Percentiles rank a stretch among this genome's conserved stretches.
Evolutionary conservation across 345 rosid species (phyloP).

Genomic region (Physaria fendleri): DNA sequence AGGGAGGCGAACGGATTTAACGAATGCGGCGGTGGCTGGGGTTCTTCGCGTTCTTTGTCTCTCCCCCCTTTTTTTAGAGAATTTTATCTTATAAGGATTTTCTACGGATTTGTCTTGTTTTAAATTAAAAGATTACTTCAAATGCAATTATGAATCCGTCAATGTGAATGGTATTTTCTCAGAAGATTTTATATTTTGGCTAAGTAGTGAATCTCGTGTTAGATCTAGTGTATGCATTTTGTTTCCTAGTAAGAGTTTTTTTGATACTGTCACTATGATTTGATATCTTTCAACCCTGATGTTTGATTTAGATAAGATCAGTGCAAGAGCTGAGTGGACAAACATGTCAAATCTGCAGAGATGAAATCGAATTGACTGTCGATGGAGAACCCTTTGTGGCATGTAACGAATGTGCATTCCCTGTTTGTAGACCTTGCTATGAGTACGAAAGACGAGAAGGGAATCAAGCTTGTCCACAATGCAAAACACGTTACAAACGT

Average conservation of each 20-base stretch:
- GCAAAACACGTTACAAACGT: slow-evolving; percentile 96
- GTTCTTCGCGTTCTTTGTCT: no score
- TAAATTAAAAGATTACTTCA: no score
- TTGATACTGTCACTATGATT: background rate
- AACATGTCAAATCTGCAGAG: slow-evolving; percentile 90
- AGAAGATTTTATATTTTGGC: background rate
- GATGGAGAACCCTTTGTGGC: slow-evolving; percentile 91
- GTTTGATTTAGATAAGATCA: slow-evolving; percentile 68
- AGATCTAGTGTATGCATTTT: slow-evolving; percentile 11
- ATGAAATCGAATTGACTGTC: slow-evolving; percentile 73
- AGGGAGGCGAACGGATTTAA: no score
- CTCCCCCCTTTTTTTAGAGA: no score
- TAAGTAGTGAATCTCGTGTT: background rate
- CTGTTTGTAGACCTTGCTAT: slow-evolving; percentile 94
- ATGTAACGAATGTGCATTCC: slow-evolving; percentile 99
- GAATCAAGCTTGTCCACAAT: slow-evolving; percentile 95
- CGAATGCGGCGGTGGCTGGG: no score
- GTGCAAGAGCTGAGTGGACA: slow-evolving; percentile 93
- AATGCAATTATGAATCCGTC: no score
- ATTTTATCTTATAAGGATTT: no score
- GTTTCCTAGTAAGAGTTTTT: background rate
- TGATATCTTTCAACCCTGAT: background rate
- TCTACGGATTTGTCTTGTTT: no score
- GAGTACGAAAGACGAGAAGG: slow-evolving; percentile 97
- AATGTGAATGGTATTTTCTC: background rate